Evolutionary conservation across 805 yeast species (phyloP), one percentile per base, ranked within the genome.

Genomic region (Priceomyces castillae): DNA sequence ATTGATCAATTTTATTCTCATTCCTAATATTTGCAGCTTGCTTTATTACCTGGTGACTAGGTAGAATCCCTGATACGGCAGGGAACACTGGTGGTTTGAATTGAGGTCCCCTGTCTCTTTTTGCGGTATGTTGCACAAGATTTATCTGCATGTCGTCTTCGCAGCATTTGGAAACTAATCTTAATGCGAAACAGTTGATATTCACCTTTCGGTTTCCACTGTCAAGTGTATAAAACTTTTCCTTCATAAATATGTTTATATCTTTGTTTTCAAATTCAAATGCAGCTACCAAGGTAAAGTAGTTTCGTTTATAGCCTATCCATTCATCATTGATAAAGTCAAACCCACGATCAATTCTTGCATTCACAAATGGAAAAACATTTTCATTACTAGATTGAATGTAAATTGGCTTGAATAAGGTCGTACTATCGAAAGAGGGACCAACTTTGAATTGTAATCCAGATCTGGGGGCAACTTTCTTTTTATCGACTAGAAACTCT

Each of bases 41-140:
- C 51, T 75, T 74, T 28, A 83, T 76, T 1, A 72, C 61, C 4
- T 69, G 67, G 56, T 82, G 89, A 34, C 70, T 64, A 0, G 89
- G 89, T 37, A 84, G 58, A 6, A 56, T 58, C 0, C 86, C 80
- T 1, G 85, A 84, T 10, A 81, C 72, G 2, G 78, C 71, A 2
- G 81, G 77, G 48, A 69, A 72, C 3, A 74, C 60, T 1, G 80
- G 79, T 0, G 90, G 89, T 2, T 69, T 54, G 44, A 72, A 69
- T 56, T 81, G 87, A 0, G 88, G 89, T 0, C 89, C 90, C 47
- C 76, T 70, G 50, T 84, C 90, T 47, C 92, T 66, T 58, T 84
- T 84, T 1, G 90, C 83, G 0, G 90, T 84, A 53, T 82, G 89
- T 51, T 84, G 89, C 12, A 84, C 74, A 40, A 83, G 62, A 15